These are phyloP conservation scores for Colletotrichum falcatum DNA, from an alignment of 2,329 filamentous ascomycete genomes.

Conservation along the genomic window DNA sequence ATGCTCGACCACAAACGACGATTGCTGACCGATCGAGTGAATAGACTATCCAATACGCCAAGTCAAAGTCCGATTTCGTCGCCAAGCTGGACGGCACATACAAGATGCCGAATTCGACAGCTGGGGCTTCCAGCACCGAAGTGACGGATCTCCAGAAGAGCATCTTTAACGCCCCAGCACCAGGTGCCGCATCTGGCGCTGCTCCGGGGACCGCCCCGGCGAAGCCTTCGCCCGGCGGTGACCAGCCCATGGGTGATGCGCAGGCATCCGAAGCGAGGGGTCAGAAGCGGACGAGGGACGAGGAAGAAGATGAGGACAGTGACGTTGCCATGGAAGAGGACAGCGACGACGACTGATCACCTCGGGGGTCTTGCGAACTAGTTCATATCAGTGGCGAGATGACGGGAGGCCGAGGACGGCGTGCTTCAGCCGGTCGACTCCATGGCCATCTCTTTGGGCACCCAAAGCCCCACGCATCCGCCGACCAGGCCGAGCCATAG, in stretches of 20 bases:
- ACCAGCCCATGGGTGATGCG: slow-evolving; percentile 63
- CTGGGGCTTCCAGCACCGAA: slow-evolving; percentile 65
- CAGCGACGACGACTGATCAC: slow-evolving; percentile 75
- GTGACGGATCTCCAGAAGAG: slow-evolving; percentile 82
- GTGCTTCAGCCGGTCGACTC: slow-evolving; percentile 31
- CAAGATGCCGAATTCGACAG: slow-evolving; percentile 69
- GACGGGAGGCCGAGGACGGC: slow-evolving; percentile 12
- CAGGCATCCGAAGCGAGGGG: slow-evolving; percentile 68
- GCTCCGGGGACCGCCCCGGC: slow-evolving; percentile 52
- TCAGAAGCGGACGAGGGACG: slow-evolving; percentile 78
- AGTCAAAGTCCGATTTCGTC: slow-evolving; percentile 87
- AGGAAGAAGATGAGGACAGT: slow-evolving; percentile 75
- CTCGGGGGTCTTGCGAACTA: neutral
- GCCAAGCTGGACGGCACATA: slow-evolving; percentile 94
- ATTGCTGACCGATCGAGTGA: slow-evolving; percentile 33
- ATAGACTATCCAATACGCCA: slow-evolving; percentile 92
- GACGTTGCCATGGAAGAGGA: slow-evolving; percentile 78
- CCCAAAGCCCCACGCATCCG: slow-evolving; percentile 80
- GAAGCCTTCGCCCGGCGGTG: slow-evolving; percentile 61
- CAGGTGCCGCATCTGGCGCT: slow-evolving; percentile 57
- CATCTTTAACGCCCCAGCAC: slow-evolving; percentile 78
- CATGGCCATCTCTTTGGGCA: slow-evolving; percentile 76
- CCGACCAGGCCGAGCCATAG: slow-evolving; percentile 92
- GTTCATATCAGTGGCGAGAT: slow-evolving; percentile 25
- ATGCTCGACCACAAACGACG: neutral